Conservation (phyloP, 352 stramenopile species). For the Nothophytophthora sp. region DNA sequence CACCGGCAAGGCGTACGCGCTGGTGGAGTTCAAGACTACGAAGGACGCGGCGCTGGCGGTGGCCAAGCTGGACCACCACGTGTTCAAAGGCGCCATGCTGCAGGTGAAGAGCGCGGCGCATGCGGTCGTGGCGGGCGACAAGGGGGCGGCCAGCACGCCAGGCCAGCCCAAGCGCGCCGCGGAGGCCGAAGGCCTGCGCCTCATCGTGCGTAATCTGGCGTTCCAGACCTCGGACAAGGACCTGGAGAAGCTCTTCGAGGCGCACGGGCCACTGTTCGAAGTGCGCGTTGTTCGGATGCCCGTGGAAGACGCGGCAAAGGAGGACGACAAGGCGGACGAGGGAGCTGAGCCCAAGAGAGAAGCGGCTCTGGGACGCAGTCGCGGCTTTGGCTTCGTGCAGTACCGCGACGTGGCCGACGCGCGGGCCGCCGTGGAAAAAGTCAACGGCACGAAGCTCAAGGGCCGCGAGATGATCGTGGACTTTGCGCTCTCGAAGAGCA, state of each 20-base stretch:
- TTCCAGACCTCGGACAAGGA: constrained; percentile 81
- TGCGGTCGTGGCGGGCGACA: constrained; percentile 25
- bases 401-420: constrained; percentile 69
- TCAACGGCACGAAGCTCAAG: constrained; percentile 81
- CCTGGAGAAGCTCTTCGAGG: constrained; percentile 70
- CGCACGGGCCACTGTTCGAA: constrained; percentile 67
- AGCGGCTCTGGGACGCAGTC: constrained; percentile 54
- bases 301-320: constrained; percentile 46
- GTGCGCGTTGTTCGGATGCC: constrained; percentile 74
- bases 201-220: constrained; percentile 85
- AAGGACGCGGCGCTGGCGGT: constrained; percentile 56
- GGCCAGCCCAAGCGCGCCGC: constrained; percentile 32
- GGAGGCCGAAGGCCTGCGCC: constrained; percentile 55
- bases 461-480: constrained; percentile 87
- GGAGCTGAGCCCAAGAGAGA: constrained; percentile 3
- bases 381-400: constrained; percentile 86
- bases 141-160: constrained; percentile 13
- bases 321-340: constrained; percentile 21
- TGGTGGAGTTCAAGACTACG: constrained; percentile 64
- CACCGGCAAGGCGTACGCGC: constrained; percentile 57
- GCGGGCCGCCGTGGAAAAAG: constrained; percentile 59
- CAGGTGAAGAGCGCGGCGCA: constrained; percentile 51
- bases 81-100: constrained; percentile 82
- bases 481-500: constrained; percentile 78
- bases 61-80: constrained; percentile 79